Evolutionary conservation across 2,329 filamentous ascomycete genomes (phyloP).

Genomic region (Epichloe hybrida): DNA sequence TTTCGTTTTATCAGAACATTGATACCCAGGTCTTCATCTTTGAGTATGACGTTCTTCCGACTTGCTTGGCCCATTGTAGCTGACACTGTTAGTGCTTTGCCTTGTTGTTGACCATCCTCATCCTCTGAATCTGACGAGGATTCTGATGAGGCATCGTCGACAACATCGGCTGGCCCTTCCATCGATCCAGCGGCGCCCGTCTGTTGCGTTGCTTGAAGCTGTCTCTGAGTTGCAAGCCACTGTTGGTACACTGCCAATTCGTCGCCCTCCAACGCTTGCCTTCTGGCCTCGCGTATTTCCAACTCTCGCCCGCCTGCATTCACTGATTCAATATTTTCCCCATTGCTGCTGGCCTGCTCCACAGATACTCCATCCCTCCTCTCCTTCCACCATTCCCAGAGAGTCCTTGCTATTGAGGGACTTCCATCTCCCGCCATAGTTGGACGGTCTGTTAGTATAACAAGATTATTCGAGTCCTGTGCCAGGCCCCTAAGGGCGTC

Average conservation of each 20-base stretch:
- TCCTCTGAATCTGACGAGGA: constrained; percentile 80
- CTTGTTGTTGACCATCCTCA: constrained; percentile 80
- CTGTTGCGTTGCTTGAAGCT: constrained; percentile 71
- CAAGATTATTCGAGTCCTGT: constrained; percentile 63
- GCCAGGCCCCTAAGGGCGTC: constrained; percentile 64
- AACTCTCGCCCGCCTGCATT: constrained; percentile 50
- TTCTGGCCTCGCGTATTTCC: constrained; percentile 45
- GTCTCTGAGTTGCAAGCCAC: constrained; percentile 76
- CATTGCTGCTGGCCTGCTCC: constrained; percentile 36
- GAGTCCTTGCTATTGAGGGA: constrained; percentile 53
- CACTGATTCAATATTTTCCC: constrained; percentile 51
- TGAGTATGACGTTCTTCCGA: constrained; percentile 73
- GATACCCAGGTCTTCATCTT: constrained; percentile 81
- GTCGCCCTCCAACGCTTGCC: constrained; percentile 55
- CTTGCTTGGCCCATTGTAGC: constrained; percentile 72
- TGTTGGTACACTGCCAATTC: constrained; percentile 80
- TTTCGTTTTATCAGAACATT: constrained; percentile 82
- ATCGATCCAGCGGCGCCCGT: constrained; percentile 52
- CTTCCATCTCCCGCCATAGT: constrained; percentile 24
- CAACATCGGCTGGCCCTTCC: constrained; percentile 57
- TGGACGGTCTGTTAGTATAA: constrained; percentile 72
- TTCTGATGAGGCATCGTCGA: constrained; percentile 75
- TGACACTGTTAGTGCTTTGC: constrained; percentile 79
- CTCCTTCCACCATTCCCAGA: constrained; percentile 73
- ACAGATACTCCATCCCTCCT: constrained; percentile 48